Base-by-base conservation (phyloP, 78 protist genomes). In the Mastigamoeba balamuthi region DNA sequence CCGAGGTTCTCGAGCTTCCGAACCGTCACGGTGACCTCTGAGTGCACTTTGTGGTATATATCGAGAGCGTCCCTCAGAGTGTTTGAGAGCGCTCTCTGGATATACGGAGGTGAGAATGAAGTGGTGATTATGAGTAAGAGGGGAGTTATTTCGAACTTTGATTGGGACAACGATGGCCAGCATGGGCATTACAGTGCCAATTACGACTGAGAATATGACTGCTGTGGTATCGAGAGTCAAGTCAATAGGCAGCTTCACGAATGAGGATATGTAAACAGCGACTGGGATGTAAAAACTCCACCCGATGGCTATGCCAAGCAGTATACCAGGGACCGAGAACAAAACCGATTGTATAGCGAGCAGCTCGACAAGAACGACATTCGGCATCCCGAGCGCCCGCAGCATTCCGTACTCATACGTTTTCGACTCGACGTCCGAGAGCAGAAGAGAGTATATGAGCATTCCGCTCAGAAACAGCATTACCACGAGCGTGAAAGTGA, bases 371-470 rank as follows among this genome's bases (percentile, higher is more conserved):
- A 85, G 44, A 1, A 81, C 72, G 28, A 52, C 52, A n/a, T 73
- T 76, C 39, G 53, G 44, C 92, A 93, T 76, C 42, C 97, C 97
- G 27, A 89, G 73, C 7, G 97, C 94, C 5, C 97, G 58, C 36
- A 93, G 69, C 97, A 93, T 93, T 38, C 94, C 97, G 52, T 87
- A 87, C 73, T 93, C 97, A 44, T 72, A 93, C 23, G 93, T 90
- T 48, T 92, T 92, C 30, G 89, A 93, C 37, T 92, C 96, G 0
- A 90, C 94, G 69, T 93, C 81, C 7, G 86, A 40, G 25, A 92
- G 63, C 7, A 93, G 37, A 8, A 93, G 68, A 41, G 95, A 72
- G 85, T 85, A 93, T 23, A 93, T 88, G 69, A 93, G 76, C n/a
- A 89, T 35, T 35, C 77, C 76, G 4, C 94, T 90, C n/a, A 93